Evolutionary conservation across 108 stramenopile genomes (phyloP), one percentile per base, ranked within the genome.

Genomic region (Nitzschia sp.): DNA sequence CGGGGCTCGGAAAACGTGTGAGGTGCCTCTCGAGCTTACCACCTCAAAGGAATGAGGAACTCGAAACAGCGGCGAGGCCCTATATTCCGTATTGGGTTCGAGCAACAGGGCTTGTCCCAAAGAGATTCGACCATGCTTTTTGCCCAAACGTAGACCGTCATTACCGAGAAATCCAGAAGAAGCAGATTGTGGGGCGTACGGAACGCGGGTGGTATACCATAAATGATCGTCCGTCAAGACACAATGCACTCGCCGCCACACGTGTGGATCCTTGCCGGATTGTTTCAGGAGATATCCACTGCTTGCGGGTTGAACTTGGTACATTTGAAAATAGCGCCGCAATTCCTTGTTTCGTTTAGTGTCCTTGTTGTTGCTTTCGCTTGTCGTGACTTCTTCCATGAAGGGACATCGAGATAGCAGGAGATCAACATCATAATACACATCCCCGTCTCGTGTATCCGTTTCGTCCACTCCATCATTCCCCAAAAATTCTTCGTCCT

Each of bases 161-260:
- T 22, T 50, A 22, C 19, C 19, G 19, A 19, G 36, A 16, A 34
- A 33, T 28, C 30, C 11, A 25, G 54, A 25, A 45, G 30, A 65
- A 29, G 46, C 33, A 4, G 4, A 21, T 15, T 25, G 23, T 6
- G 63, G 21, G 5, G 32, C 13, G 28, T 73, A 50, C 13, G 75
- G 54, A 1, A 75, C 56, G 22, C 84, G 64, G 17, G 67, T 71
- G 0, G 73, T 68, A 41, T 61, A 85, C 75, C 78, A 85, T 30
- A 85, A 72, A 38, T 85, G 58, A 65, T 85, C 80, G 30, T 78
- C 77, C 35, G 80, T 85, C 28, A 85, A 48, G 0, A 75, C 60
- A 47, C 84, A 80, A 53, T 75, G 61, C 6, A 75, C 69, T 21
- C 60, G 48, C 66, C 70, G 66, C 84, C 84, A 85, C 2, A 80